These are phyloP conservation scores for Aspergillus sp. DNA, from an alignment of 2,329 filamentous ascomycete species.

Conservation along the genomic window DNA sequence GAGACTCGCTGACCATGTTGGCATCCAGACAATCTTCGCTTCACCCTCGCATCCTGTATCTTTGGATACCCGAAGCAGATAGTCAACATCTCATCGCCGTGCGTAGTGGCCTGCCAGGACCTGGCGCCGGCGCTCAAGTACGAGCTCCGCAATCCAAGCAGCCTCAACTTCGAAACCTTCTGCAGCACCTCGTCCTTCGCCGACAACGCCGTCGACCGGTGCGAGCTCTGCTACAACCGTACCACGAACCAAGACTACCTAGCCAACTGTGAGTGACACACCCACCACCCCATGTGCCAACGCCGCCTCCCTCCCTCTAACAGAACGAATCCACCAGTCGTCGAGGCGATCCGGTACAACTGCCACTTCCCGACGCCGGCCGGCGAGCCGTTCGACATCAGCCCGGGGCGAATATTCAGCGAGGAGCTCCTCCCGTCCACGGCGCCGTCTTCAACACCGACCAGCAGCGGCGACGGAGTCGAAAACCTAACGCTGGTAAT, in stretches of 20 bases:
- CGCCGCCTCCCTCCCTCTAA: constrained; percentile 2
- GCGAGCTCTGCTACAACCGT: constrained; percentile 36
- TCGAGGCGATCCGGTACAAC: constrained; percentile 38
- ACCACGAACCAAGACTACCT: constrained; percentile 32
- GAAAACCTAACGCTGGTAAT: constrained; percentile 33
- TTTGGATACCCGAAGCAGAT: constrained; percentile 30
- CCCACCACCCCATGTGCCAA: too few relatives aligned
- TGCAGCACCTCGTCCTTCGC: constrained; percentile 30
- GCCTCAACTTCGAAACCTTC: constrained; percentile 26
- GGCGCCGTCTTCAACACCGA: constrained; percentile 13
- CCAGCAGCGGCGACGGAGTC: constrained; percentile 7
- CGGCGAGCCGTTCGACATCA: constrained; percentile 31
- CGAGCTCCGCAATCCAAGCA: constrained; percentile 19
- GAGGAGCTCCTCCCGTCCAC: constrained; percentile 28
- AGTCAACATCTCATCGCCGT: constrained; percentile 34
- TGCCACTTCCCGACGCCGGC: constrained; percentile 31
- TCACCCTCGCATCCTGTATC: constrained; percentile 35
- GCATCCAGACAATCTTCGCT: constrained; percentile 40
- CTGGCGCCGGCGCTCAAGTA: constrained; percentile 24
- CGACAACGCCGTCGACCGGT: constrained; percentile 33
- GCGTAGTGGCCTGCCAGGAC: constrained; percentile 33
- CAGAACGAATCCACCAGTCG: constrained; percentile 20
- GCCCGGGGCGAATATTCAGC: constrained; percentile 33
- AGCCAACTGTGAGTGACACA: constrained; percentile 38
- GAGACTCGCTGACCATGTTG: not conserved